Percentiles rank a stretch among this genome's conserved stretches.
These are phyloP conservation scores for Guillardia theta DNA, from an alignment of 78 protist species.

Conservation along the genomic window DNA sequence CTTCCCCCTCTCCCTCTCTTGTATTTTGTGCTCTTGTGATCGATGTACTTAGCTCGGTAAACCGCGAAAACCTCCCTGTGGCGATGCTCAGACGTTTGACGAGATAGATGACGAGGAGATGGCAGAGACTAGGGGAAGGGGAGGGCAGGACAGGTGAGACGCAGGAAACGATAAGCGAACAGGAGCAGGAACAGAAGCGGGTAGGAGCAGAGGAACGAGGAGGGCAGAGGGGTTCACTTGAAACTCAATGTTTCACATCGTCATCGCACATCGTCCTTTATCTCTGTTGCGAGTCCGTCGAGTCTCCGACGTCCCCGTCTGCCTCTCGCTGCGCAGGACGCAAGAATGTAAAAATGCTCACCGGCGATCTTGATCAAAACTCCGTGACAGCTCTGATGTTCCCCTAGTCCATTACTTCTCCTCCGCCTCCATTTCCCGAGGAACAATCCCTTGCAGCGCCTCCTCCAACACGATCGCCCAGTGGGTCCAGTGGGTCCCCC, in stretches of 20 bases:
- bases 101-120: not conserved
- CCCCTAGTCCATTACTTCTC: too few relatives aligned
- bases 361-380: too few relatives aligned
- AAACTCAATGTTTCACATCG: too few relatives aligned
- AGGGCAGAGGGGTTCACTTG: not conserved
- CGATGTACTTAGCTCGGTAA: not conserved
- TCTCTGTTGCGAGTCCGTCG: too few relatives aligned
- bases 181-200: not conserved
- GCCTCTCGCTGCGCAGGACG: too few relatives aligned
- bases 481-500: conserved; percentile 58
- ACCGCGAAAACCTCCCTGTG: not conserved
- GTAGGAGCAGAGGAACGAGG: not conserved
- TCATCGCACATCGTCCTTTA: too few relatives aligned
- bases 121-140: not conserved
- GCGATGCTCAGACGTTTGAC: not conserved
- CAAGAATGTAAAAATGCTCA: too few relatives aligned
- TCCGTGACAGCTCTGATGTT: too few relatives aligned
- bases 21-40: too few relatives aligned
- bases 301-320: too few relatives aligned
- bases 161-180: not conserved
- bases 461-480: conserved; percentile 42
- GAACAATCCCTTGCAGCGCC: conserved; percentile 27
- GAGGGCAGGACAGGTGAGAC: not conserved
- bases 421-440: too few relatives aligned
- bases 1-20: too few relatives aligned